Evolutionary conservation across 2,329 filamentous ascomycete genomes (phyloP).

Genomic region (Aspergillus persii): DNA sequence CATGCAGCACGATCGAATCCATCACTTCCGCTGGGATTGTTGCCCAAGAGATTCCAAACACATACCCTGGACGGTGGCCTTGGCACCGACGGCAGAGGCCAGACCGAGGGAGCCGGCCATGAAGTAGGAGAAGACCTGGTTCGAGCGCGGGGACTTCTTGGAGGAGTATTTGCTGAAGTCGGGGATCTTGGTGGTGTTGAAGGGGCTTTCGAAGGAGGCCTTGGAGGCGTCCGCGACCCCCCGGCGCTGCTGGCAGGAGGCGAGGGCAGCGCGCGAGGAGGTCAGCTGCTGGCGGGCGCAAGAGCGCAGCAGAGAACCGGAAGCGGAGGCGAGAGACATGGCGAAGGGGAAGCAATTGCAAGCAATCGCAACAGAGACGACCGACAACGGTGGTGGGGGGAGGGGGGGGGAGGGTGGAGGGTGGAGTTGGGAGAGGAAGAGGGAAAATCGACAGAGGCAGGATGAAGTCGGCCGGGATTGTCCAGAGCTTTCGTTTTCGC

Average conservation of each 20-base stretch:
- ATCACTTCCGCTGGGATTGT: neutral
- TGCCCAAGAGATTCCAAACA: conserved; percentile 17
- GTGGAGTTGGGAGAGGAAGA: conserved; percentile 25
- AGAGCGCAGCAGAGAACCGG: conserved; percentile 66
- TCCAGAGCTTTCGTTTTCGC: conserved; percentile 36
- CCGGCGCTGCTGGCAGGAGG: conserved; percentile 43
- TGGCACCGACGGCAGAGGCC: conserved; percentile 87
- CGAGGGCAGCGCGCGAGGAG: conserved; percentile 40
- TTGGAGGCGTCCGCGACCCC: conserved; percentile 36
- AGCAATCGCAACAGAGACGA: conserved; percentile 32
- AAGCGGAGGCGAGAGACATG: conserved; percentile 61
- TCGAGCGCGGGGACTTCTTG: conserved; percentile 64
- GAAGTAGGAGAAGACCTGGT: conserved; percentile 94
- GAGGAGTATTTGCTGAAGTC: conserved; percentile 86
- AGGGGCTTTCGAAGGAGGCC: conserved; percentile 54
- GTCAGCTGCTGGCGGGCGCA: conserved; percentile 49
- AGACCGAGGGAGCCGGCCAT: conserved; percentile 97
- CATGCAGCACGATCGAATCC: neutral
- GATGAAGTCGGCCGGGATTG: conserved; percentile 36
- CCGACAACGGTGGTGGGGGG: conserved; percentile 9
- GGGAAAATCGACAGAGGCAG: conserved; percentile 38
- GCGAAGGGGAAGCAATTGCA: conserved; percentile 32
- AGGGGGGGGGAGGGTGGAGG: conserved; percentile 19
- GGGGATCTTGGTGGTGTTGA: conserved; percentile 72
- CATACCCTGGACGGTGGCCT: conserved; percentile 97